A percentile compares a stretch with the other conserved stretches of the same genome.
Conservation (phyloP, 2,329 filamentous ascomycete species). For the Epichloe glyceriae region DNA sequence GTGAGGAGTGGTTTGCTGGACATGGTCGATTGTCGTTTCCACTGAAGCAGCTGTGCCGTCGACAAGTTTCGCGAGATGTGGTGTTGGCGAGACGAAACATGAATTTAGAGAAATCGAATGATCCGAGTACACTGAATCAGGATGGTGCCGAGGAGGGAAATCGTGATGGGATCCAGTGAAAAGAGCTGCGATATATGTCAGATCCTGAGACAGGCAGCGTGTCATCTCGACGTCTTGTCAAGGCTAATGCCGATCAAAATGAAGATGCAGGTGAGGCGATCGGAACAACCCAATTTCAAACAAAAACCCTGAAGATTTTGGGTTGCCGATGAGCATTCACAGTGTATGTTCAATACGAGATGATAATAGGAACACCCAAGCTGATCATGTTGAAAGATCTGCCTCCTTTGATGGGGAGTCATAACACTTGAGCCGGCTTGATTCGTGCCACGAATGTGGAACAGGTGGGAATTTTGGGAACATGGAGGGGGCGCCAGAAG, state of each 20-base stretch:
- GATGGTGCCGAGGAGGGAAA: neutral
- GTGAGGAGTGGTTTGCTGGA: neutral
- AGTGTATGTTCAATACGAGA: too few species aligned
- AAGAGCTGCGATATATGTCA: conserved; percentile 17
- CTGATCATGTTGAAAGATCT: neutral
- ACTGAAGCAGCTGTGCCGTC: neutral
- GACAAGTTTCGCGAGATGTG: neutral
- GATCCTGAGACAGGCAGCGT: conserved; percentile 13
- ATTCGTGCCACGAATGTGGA: neutral
- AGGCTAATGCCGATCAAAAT: neutral
- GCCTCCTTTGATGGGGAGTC: too few species aligned
- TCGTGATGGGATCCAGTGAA: conserved; percentile 10
- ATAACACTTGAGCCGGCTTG: neutral
- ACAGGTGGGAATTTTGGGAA: neutral
- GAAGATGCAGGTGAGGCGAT: neutral
- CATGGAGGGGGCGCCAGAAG: neutral
- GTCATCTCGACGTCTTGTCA: conserved; percentile 12
- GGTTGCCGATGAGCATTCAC: too few species aligned
- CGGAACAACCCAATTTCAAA: too few species aligned
- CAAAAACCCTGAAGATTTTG: too few species aligned
- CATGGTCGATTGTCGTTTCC: neutral
- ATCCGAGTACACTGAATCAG: neutral
- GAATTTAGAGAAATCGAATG: neutral
- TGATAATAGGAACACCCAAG: too few species aligned
- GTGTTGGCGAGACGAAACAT: neutral